A percentile compares a stretch with the other conserved stretches of the same genome.
These are phyloP conservation scores for Mucor lusitanicus DNA, from an alignment of 371 early-diverging fungal genomes.

Conservation along the genomic window DNA sequence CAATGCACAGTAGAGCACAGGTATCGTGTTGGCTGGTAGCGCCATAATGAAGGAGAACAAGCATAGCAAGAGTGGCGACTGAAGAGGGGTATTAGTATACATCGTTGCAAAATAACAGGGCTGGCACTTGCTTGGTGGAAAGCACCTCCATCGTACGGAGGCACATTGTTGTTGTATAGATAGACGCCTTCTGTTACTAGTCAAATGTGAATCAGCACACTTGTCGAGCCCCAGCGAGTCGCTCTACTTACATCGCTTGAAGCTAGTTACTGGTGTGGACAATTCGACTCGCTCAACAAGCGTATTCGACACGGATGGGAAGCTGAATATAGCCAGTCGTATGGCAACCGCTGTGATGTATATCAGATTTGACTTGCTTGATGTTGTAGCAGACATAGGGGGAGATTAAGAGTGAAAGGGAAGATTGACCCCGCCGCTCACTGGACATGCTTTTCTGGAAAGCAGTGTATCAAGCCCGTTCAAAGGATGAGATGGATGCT, in stretches of 20 bases:
- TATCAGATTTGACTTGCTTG: constrained; percentile 9
- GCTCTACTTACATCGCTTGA: constrained; percentile 65
- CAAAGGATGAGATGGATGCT: too few relatives aligned
- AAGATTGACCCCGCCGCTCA: neutral
- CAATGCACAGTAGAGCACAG: constrained; percentile 59
- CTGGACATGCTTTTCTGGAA: neutral
- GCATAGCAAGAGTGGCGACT: constrained; percentile 79
- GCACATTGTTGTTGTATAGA: constrained; percentile 71
- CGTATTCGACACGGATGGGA: constrained; percentile 46
- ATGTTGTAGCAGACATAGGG: neutral
- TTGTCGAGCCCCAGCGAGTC: too few relatives aligned
- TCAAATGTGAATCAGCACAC: neutral
- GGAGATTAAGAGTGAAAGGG: neutral
- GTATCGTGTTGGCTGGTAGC: constrained; percentile 53
- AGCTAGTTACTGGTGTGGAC: constrained; percentile 85
- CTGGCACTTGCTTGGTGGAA: constrained; percentile 84
- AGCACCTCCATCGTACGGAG: constrained; percentile 88
- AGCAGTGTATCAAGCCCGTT: neutral
- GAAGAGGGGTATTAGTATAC: neutral
- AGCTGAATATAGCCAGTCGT: constrained; percentile 48
- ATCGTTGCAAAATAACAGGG: too few relatives aligned
- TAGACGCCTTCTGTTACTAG: constrained; percentile 88
- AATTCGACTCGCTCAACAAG: constrained; percentile 71
- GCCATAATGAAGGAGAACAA: constrained; percentile 63
- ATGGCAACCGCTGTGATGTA: constrained; percentile 37